Evolutionary conservation across 441 rosid species (phyloP).

Genomic region (Erodium trifolium): DNA sequence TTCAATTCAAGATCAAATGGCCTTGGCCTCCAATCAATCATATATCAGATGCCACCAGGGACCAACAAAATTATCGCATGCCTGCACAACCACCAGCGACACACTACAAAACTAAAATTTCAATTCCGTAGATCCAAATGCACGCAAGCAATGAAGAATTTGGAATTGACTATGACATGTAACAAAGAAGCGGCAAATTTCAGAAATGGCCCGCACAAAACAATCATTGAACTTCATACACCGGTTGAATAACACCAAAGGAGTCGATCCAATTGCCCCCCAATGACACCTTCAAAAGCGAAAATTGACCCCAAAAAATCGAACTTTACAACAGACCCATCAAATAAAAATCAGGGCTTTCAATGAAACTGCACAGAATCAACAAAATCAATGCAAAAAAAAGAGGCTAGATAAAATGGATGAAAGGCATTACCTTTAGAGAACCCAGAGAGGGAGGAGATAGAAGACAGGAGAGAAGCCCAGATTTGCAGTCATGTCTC

Average conservation of each 20-base stretch:
- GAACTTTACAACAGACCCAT: background rate
- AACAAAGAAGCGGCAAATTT: too few relatives aligned
- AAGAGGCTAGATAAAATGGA: too few relatives aligned
- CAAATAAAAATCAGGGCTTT: constrained; percentile 7
- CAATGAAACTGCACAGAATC: background rate
- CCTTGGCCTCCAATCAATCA: background rate
- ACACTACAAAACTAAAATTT: background rate
- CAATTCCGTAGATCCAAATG: background rate
- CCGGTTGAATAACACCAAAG: background rate
- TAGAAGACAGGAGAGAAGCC: background rate
- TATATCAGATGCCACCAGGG: too few relatives aligned
- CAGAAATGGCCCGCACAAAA: too few relatives aligned
- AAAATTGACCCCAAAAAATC: background rate
- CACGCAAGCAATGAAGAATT: background rate
- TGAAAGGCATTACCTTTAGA: constrained; percentile 7
- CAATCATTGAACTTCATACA: background rate
- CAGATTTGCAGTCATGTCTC: constrained; percentile 3
- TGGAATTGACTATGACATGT: background rate
- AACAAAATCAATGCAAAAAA: background rate
- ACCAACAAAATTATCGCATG: too few relatives aligned
- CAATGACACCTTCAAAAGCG: constrained; percentile 7
- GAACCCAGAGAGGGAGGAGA: constrained; percentile 4
- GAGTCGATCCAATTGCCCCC: background rate
- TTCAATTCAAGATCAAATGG: background rate
- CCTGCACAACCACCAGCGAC: background rate